Evolutionary conservation across 768 basidiomycete species (phyloP), one percentile per base, ranked within the genome.

Genomic region (Paxillus ammoniavirescens): DNA sequence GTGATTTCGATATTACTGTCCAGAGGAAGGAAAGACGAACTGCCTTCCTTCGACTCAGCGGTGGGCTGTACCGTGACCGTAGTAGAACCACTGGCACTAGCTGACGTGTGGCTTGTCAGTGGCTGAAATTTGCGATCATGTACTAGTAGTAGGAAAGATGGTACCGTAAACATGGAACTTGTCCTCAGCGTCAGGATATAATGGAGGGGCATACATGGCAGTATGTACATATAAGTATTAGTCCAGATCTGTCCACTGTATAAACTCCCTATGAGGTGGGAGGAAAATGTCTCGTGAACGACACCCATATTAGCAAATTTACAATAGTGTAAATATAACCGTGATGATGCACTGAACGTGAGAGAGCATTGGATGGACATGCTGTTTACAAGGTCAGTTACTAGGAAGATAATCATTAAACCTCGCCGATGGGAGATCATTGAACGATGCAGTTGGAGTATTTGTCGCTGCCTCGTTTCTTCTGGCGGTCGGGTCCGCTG

Each of bases 381-480:
- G 33, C 2, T 40, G 36, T 31, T 40, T 41, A n/a, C 40, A 41
- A 6, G 8, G 38, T 41, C 28, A 30, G 36, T 49, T 23, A n/a
- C 21, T 17, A 18, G 26, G 12, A 35, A n/a, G 28, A 10, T 17
- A 35, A n/a, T 21, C 21, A 21, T 21, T 21, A 21, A 21, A 21
- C 21, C n/a, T 17, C n/a, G 38, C 17, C 6, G 23, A 46, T 14
- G 38, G 18, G 31, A 8, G 26, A 26, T 58, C 52, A 72, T 50
- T 70, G 69, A 28, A 72, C 44, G 23, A 59, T 57, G 21, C 69
- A 70, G 15, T 30, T 66, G 10, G 50, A 55, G 9, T 60, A 50
- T 47, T 62, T 72, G 21, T 68, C 68, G 46, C 54, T 55, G 50
- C 52, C 59, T 58, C 66, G 65, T 60, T 60, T 70, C 63, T 63